Percentiles rank a stretch among this genome's conserved stretches.
Conservation (phyloP, 139 green algal species). For the Closterium sp. region DNA sequence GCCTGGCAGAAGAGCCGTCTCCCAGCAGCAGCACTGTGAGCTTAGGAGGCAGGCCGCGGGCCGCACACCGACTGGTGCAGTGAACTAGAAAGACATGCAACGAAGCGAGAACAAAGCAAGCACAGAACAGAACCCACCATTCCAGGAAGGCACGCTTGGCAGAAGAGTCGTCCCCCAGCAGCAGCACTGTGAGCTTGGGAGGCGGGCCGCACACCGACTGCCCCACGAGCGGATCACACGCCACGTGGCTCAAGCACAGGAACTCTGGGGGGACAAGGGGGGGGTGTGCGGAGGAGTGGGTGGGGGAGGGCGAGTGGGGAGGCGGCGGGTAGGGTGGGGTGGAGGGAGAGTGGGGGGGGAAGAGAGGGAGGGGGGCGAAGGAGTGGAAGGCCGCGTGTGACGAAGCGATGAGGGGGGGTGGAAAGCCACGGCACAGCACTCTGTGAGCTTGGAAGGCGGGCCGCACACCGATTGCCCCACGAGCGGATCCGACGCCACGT, state of each 20-base stretch:
- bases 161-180: neutral
- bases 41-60: neutral
- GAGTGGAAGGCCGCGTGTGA: too few species aligned
- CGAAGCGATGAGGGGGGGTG: too few species aligned
- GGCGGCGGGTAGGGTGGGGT: too few species aligned
- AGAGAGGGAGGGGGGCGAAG: too few species aligned
- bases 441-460: neutral
- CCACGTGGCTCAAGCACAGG: neutral
- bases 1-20: neutral
- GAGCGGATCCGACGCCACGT: neutral
- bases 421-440: too few species aligned
- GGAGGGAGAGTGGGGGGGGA: neutral
- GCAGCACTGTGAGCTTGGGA: neutral
- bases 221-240: neutral
- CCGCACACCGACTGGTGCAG: neutral
- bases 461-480: neutral
- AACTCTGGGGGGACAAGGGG: neutral
- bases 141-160: neutral
- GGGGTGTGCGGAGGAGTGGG: too few species aligned
- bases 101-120: too few species aligned
- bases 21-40: neutral
- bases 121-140: neutral
- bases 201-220: neutral
- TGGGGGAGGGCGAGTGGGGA: too few species aligned
- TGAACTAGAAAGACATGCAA: too few species aligned